Evolutionary conservation across 208 protist species (phyloP).

Genomic region (Trichomonas vaginalis): DNA sequence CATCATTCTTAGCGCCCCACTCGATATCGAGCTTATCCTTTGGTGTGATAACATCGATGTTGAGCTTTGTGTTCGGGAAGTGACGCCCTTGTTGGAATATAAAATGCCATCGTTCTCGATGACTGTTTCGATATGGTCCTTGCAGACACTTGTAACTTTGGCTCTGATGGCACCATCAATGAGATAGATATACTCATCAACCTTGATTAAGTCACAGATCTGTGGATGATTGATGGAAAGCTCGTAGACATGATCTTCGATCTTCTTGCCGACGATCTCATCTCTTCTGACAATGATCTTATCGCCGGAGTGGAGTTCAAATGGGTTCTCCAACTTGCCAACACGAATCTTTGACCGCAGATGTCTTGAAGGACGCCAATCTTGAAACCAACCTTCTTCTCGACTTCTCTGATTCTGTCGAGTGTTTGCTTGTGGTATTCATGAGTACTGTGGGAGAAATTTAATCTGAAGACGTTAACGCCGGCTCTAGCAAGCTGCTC

Average conservation of each 20-base stretch:
- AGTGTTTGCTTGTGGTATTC: slow-evolving; percentile 31
- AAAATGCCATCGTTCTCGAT: slow-evolving; percentile 20
- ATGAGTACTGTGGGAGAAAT: slow-evolving; percentile 38
- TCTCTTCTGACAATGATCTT: background rate
- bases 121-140: slow-evolving; percentile 24
- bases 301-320: background rate
- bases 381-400: slow-evolving; percentile 11
- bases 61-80: background rate
- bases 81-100: background rate
- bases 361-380: slow-evolving; percentile 34
- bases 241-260: background rate
- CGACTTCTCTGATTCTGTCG: slow-evolving; percentile 17
- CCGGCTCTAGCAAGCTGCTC: slow-evolving; percentile 28
- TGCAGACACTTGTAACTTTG: slow-evolving; percentile 42
- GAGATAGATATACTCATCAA: slow-evolving; percentile 69
- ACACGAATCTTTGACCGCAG: slow-evolving; percentile 42
- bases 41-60: background rate
- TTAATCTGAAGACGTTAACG: slow-evolving; percentile 35
- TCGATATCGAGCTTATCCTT: slow-evolving; percentile 63
- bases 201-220: slow-evolving; percentile 31
- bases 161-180: slow-evolving; percentile 83
- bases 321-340: slow-evolving; percentile 32
- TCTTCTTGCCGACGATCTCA: background rate
- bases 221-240: slow-evolving; percentile 25
- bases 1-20: slow-evolving; percentile 74